A percentile compares a stretch with the other conserved stretches of the same genome.
Evolutionary conservation across 2,329 filamentous ascomycete genomes (phyloP).

Genomic region (Ascosphaera acerosa): DNA sequence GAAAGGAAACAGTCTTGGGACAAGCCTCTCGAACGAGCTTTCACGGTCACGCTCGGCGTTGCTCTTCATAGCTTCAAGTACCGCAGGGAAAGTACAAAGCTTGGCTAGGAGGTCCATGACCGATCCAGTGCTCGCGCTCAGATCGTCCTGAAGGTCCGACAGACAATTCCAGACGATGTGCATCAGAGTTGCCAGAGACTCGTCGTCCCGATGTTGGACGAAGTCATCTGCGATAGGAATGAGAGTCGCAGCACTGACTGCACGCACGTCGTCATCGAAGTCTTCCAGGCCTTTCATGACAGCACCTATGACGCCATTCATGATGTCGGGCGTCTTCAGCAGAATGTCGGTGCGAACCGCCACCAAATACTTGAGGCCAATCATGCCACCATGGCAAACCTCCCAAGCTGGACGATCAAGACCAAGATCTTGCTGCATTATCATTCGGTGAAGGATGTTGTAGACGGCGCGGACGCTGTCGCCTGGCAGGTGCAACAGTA

Average conservation of each 20-base stretch:
- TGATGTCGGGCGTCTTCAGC: constrained; percentile 55
- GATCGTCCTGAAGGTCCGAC: constrained; percentile 84
- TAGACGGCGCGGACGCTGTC: constrained; percentile 67
- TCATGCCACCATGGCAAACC: constrained; percentile 94
- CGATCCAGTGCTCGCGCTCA: constrained; percentile 89
- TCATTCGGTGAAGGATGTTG: constrained; percentile 59
- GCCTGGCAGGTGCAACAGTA: constrained; percentile 58
- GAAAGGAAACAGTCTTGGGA: constrained; percentile 87
- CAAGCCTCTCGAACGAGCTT: constrained; percentile 74
- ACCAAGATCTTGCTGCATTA: constrained; percentile 66
- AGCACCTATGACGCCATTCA: constrained; percentile 75
- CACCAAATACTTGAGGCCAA: constrained; percentile 81
- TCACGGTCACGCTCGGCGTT: constrained; percentile 64
- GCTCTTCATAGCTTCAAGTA: constrained; percentile 76
- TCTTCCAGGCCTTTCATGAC: constrained; percentile 91
- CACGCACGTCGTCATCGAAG: constrained; percentile 80
- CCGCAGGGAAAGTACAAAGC: constrained; percentile 79
- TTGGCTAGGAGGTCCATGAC: constrained; percentile 97
- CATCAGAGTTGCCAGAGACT: constrained; percentile 56
- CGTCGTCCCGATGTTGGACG: constrained; percentile 48
- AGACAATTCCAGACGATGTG: constrained; percentile 94
- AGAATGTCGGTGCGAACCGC: constrained; percentile 84
- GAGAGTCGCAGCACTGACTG: constrained; percentile 88
- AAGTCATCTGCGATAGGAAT: constrained; percentile 94
- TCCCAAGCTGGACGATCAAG: constrained; percentile 63